Base-by-base conservation (phyloP, 129 eudicot genomes). In the Kitagawia praeruptora region DNA sequence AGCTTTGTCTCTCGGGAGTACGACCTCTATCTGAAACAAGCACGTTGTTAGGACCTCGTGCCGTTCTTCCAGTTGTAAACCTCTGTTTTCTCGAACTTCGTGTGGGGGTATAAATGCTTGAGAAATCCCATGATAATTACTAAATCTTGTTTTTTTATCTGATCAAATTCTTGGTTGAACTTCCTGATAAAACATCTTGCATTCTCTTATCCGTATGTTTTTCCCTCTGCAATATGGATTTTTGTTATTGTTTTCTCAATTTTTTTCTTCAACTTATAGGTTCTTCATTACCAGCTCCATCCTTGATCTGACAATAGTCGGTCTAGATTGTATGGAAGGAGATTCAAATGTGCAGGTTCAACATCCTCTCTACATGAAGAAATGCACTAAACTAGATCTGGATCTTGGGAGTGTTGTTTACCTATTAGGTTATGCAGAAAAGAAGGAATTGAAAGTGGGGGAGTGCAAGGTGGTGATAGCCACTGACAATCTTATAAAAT, bases 391-490 rank as follows among this genome's bases (percentile, higher is more conserved):
- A 82, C 87, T 92, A 3, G 85, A 82, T 84, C 86, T 92, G 28
- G 95, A 90, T 75, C 92, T 95, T 46, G 98, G 98, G 44, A 95
- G 79, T 73, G 37, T 58, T 5, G 92, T 95, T 38, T 95, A 90
- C 85, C 86, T 95, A 45, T 85, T 95, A 71, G 98, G 98, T 42
- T 81, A 87, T 77, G 82, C 94, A 19, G 90, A 85, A 46, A 85
- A 90, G 47, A 85, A 81, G 38, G 93, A 86, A 80, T 85, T 95
- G 80, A 74, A 90, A 0, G 96, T 95, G 38, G 98, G 98, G 38
- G 98, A 95, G 81, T 92, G 96, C 8, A 92, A 95, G 80, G 97
- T 95, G 82, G 94, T 89, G 40, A 89, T 95, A 87, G 98, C 98
- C 79, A 95, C 98, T 0, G 98, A 95, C 83, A 95, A 92, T 75